Evolutionary conservation across 1,284 basidiomycete genomes (phyloP), one percentile per base, ranked within the genome.

Genomic region (Apiotrichum siamense): DNA sequence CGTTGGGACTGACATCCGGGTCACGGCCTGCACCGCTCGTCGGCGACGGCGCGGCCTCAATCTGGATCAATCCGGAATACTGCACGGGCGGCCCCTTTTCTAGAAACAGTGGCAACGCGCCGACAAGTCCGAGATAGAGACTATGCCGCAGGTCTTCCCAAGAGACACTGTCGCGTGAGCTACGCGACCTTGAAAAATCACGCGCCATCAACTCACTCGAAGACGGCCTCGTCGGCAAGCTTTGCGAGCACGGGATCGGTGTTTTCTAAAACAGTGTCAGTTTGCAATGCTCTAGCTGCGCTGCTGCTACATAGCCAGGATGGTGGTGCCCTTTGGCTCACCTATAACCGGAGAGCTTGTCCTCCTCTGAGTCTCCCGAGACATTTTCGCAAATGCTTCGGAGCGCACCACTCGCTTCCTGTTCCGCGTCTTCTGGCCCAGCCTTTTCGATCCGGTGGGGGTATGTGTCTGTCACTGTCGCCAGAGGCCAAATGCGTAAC

Each of bases 221-320:
- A 77, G 27, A 76, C 71, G 66, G 90, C 87, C 3, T 81, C 83
- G 13, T 78, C 77, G 4, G 86, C 85, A 56, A 89, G 81, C 50
- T 79, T 77, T 47, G 84, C 78, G 25, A 92, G 73, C 2, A 85
- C 57, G 11, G 74, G 72, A 57, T 87, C 81, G 64, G 84, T 77
- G 36, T 49, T 44, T 7, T 50, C 55, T 57, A 51, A 5, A 5
- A 20, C 29, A n/a, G n/a, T n/a, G 35, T 17, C 18, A 32, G 26
- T 18, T 24, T 9, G 27, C 4, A 39, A 17, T 38, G 43, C 31
- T 20, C n/a, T n/a, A n/a, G n/a, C n/a, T n/a, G n/a, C n/a, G n/a
- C n/a, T n/a, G n/a, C n/a, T n/a, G n/a, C n/a, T n/a, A n/a, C n/a
- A n/a, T n/a, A n/a, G n/a, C n/a, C n/a, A n/a, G n/a, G n/a, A n/a